Evolutionary conservation across 1,139 yeast species (phyloP), one percentile per base, ranked within the genome.

Genomic region (Hansenula anomala): DNA sequence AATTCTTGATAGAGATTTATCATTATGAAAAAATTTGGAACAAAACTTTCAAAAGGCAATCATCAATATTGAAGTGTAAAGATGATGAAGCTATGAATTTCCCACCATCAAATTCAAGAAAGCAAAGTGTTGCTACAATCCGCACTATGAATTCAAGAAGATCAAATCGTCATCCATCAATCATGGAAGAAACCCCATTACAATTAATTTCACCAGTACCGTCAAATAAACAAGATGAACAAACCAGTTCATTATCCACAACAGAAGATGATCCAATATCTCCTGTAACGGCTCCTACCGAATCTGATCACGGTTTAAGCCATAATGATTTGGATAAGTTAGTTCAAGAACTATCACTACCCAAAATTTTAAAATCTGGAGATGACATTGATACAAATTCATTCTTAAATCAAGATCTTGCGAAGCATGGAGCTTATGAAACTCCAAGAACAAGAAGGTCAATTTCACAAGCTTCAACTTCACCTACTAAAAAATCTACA

Each of bases 1-100:
- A 61, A 36, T 73, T 73, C 45, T 54, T 73, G 30, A 60, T 73
- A 7, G 72, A 69, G 40, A 67, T 72, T 15, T 71, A 60, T 54
- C 67, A 66, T 38, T 73, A 73, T 51, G 74, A 69, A 45, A 58
- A 59, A 41, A 48, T 56, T 13, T 58, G 62, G 62, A 58, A 58
- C 36, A 42, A 45, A 29, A 42, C 54, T n/a, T 58, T 57, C 44
- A 49, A 51, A 28, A 47, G 59, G 32, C 51, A 58, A 30, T 54
- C 51, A 23, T 54, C 59, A 11, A 54, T 57, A 4, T 41, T 58
- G 32, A 57, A 54, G 41, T 58, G 62, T 38, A 50, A 55, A 36
- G 56, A 52, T 17, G 55, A 51, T 28, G 15, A 39, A 2, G 18
- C 14, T 3, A 4, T 16, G 15, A 16, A 11, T 16, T 19, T n/a